Conservation (phyloP, 148 eudicot species). For the Persicaria tinctoria region DNA sequence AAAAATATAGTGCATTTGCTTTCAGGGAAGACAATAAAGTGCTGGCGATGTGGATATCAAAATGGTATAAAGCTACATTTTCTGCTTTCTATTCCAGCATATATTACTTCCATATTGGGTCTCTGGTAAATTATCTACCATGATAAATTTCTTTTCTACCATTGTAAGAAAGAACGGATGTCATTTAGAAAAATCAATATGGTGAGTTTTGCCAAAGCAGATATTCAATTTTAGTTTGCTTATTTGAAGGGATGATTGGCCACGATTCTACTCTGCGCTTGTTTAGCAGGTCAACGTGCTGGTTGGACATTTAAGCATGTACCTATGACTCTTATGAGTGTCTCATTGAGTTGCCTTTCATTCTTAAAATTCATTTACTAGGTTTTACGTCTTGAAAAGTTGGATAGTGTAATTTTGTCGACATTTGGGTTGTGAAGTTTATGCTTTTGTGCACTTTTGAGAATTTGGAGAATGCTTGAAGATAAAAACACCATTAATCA, state of each 20-base stretch:
- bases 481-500: not conserved
- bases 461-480: not conserved
- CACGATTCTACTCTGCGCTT: not conserved
- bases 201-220: conserved; percentile 1
- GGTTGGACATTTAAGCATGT: not conserved
- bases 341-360: not conserved
- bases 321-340: not conserved
- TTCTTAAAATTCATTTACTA: not conserved
- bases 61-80: conserved; percentile 44
- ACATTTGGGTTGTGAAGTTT: not conserved
- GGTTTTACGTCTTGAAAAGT: not conserved
- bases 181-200: not conserved
- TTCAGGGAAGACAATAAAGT: conserved; percentile 40
- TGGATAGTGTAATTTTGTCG: not conserved
- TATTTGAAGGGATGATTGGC: not conserved
- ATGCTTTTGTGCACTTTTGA: not conserved
- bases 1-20: conserved; percentile 57
- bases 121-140: not conserved
- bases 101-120: not conserved
- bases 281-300: not conserved
- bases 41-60: conserved; percentile 71
- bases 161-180: not conserved
- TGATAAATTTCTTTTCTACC: not conserved
- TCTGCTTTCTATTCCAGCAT: not conserved
- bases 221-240: not conserved